These are phyloP conservation scores for Gypsophila paniculata DNA, from an alignment of 179 eudicot genomes.

Conservation along the genomic window DNA sequence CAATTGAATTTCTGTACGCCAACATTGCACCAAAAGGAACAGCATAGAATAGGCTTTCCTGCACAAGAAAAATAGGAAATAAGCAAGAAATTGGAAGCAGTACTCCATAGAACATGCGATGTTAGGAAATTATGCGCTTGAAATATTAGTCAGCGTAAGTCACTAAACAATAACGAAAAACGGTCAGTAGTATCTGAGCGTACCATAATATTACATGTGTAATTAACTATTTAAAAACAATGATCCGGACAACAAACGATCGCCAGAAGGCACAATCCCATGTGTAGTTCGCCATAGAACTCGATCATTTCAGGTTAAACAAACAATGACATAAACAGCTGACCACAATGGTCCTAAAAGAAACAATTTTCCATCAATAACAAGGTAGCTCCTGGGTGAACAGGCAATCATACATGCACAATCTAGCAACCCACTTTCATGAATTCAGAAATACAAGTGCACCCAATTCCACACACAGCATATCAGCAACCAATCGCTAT, in stretches of 20 bases:
- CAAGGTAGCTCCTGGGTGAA: constrained; percentile 1
- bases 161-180: not conserved
- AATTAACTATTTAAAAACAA: not conserved
- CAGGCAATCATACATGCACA: not conserved
- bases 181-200: not conserved
- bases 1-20: constrained; percentile 60
- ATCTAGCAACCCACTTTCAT: not conserved
- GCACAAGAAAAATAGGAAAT: constrained; percentile 15
- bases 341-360: not conserved
- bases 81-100: not conserved
- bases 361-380: not conserved
- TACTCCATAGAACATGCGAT: not conserved
- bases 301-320: not conserved
- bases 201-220: not conserved
- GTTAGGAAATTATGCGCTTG: not conserved
- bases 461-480: not conserved
- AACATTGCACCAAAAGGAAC: constrained; percentile 74
- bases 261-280: not conserved
- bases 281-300: not conserved
- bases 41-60: constrained; percentile 70
- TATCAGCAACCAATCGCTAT: not conserved
- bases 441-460: not conserved
- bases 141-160: not conserved
- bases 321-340: not conserved
- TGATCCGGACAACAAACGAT: not conserved